Conservation (phyloP, 192 early-diverging fungal species). For the Kappamyces sp. region DNA sequence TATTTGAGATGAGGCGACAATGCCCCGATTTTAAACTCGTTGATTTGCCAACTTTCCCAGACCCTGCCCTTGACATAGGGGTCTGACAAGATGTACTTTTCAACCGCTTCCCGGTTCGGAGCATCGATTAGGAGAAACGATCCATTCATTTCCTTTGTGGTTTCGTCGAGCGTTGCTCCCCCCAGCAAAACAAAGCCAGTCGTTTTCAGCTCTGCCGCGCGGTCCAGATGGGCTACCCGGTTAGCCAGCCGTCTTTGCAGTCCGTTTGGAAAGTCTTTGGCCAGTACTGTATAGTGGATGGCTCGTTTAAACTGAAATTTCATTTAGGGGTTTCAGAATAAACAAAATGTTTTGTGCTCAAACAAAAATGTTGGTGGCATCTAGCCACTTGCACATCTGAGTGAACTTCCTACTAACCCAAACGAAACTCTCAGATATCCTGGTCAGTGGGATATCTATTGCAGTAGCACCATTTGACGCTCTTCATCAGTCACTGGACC, state of each 20-base stretch:
- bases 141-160: constrained; percentile 46
- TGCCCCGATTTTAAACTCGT: constrained; percentile 23
- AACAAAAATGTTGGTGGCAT: too few species aligned
- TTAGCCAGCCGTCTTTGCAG: constrained; percentile 33
- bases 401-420: too few species aligned
- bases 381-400: too few species aligned
- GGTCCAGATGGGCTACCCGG: constrained; percentile 38
- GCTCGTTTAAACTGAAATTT: background rate
- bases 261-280: constrained; percentile 47
- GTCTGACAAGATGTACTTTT: constrained; percentile 38
- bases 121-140: constrained; percentile 46
- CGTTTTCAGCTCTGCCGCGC: constrained; percentile 24
- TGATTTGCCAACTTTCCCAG: constrained; percentile 46
- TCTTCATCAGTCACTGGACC: too few species aligned
- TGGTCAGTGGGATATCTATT: too few species aligned
- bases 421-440: too few species aligned
- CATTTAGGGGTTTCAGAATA: too few species aligned
- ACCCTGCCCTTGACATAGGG: constrained; percentile 46
- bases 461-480: too few species aligned
- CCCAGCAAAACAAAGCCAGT: constrained; percentile 34
- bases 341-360: too few species aligned
- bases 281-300: constrained; percentile 27
- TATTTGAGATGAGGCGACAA: constrained; percentile 11
- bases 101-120: constrained; percentile 37
- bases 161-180: constrained; percentile 49